Conservation (phyloP, 495 filamentous ascomycete species). For the Immersiella caudata region DNA sequence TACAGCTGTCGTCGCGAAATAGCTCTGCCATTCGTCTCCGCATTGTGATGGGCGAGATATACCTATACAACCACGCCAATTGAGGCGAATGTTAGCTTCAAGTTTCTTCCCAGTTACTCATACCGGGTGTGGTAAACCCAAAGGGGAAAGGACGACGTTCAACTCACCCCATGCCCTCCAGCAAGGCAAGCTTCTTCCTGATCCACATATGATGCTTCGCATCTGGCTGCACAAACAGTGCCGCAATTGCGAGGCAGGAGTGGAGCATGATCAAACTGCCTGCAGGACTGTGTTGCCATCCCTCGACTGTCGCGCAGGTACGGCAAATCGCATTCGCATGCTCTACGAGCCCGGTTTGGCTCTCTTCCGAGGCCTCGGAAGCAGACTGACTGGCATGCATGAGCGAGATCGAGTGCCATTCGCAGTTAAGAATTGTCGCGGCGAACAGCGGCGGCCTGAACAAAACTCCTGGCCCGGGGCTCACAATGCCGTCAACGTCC, state of each 20-base stretch:
- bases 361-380: conserved; percentile 52
- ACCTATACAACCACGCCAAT: conserved; percentile 54
- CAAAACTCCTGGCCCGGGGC: conserved; percentile 67
- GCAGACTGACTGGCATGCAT: conserved; percentile 79
- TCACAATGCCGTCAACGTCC: conserved; percentile 66
- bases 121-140: background rate
- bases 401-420: conserved; percentile 75
- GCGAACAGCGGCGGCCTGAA: conserved; percentile 69
- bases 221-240: conserved; percentile 77
- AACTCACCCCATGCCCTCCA: conserved; percentile 84
- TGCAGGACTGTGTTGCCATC: conserved; percentile 68
- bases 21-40: conserved; percentile 71
- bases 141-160: background rate
- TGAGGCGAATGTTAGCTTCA: conserved; percentile 17
- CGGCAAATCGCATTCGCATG: conserved; percentile 73
- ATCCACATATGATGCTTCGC: conserved; percentile 77
- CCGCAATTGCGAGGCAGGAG: conserved; percentile 73
- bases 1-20: conserved; percentile 68
- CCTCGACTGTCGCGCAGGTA: conserved; percentile 74
- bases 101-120: background rate
- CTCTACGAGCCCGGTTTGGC: conserved; percentile 54
- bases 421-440: conserved; percentile 71
- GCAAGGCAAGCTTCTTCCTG: conserved; percentile 72
- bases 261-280: conserved; percentile 74
- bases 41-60: conserved; percentile 75